A percentile compares a stretch with the other conserved stretches of the same genome.
Evolutionary conservation across 495 filamentous ascomycete species (phyloP).

Genomic region (Penicillium manginii): DNA sequence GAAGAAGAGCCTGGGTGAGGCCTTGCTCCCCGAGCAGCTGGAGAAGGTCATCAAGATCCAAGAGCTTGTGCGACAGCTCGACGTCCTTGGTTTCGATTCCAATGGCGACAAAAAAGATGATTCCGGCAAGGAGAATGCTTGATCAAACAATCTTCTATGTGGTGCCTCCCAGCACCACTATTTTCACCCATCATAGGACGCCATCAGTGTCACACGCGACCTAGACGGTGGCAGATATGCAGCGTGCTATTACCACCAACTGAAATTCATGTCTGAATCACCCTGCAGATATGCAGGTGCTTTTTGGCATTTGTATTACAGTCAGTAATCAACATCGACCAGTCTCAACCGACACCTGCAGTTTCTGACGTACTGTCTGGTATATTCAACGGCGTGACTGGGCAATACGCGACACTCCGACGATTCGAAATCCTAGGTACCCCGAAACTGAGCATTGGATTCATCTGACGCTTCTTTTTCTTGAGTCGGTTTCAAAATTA

Average conservation of each 20-base stretch:
- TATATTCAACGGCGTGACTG: neutral
- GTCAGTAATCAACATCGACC: neutral
- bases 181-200: neutral
- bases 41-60: conserved; percentile 97
- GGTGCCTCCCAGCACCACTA: neutral
- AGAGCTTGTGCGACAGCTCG: conserved; percentile 87
- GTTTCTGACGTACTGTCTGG: neutral
- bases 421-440: neutral
- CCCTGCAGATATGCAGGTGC: neutral
- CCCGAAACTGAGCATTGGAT: neutral
- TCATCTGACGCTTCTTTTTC: neutral
- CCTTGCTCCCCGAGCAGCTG: conserved; percentile 89
- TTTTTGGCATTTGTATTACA: neutral
- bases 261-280: neutral
- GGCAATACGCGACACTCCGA: neutral
- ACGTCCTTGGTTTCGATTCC: conserved; percentile 80
- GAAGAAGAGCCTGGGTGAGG: conserved; percentile 86
- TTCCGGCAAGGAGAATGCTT: conserved; percentile 15
- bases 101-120: conserved; percentile 57
- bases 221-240: neutral
- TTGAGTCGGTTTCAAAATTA: neutral
- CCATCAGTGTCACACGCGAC: neutral
- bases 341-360: neutral
- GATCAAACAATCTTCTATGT: conserved; percentile 2
- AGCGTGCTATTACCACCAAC: neutral